Base-by-base conservation (phyloP, 176 grass and related monocot species). In the Bothriochloa decipiens region DNA sequence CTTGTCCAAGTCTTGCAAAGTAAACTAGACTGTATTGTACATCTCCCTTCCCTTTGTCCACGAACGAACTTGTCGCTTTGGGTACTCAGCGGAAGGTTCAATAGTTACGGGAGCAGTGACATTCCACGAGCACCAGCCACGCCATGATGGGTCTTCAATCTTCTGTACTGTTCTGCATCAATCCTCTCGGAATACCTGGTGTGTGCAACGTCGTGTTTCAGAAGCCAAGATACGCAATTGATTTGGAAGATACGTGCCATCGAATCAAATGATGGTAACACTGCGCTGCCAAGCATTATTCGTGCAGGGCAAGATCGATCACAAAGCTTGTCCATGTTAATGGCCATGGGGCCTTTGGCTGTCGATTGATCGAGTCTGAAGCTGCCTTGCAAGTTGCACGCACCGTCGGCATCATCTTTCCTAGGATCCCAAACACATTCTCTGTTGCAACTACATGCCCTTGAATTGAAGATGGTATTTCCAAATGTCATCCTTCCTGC, bases 1-100 rank as follows among this genome's bases (percentile, higher is more conserved):
- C 74, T 53, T 92, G 60, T 91, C 96, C 42, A 81, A 52, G 45
- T 87, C 90, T 20, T 99, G 96, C 87, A 82, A 75, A 83, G 91
- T 94, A 65, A 90, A 78, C 65, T 88, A 73, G 72, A 47, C 69
- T 40, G 65, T 46, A 18, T 5, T 52, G 17, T 52, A 62, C 70
- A 16, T n/a, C 7, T 75, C 7, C 26, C 28, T 11, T 45, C 33
- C 58, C 15, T 76, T 55, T 20, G 10, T 82, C 25, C 82, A n/a
- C n/a, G n/a, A n/a, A 76, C 41, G 45, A 36, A 65, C 18, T 46
- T 22, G 37, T 82, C 18, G 29, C 37, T 45, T 2, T 37, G 20
- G 8, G 47, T 29, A 60, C 16, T 81, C 23, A 74, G 18, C 27
- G 45, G 77, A 29, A 81, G 63, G 61, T 70, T n/a, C 28, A 22